Evolutionary conservation across 2,329 filamentous ascomycete species (phyloP).

Genomic region (Dendrostoma leiphaemia): DNA sequence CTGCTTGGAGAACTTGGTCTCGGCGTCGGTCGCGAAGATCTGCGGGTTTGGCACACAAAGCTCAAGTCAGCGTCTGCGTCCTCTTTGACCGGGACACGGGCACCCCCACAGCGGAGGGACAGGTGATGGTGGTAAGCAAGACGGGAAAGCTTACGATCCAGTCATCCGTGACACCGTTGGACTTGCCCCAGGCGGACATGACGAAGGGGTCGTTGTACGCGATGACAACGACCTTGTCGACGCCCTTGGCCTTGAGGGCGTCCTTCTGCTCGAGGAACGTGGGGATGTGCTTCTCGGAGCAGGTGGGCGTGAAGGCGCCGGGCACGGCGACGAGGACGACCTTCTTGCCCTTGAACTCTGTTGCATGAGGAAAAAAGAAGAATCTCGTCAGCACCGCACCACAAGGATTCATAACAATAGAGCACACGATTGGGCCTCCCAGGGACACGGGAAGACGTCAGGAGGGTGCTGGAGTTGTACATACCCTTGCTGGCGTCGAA

Average conservation of each 20-base stretch:
- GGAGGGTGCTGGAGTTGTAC: neutral
- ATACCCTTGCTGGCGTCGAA: conserved; percentile 76
- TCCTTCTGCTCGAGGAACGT: conserved; percentile 73
- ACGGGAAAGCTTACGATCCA: conserved; percentile 45
- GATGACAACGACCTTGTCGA: conserved; percentile 78
- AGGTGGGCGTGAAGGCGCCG: conserved; percentile 84
- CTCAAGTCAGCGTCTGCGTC: conserved; percentile 3
- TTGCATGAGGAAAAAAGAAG: too few species aligned
- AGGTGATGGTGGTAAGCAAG: neutral
- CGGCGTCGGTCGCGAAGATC: conserved; percentile 74
- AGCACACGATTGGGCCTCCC: neutral
- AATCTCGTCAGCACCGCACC: conserved; percentile 5
- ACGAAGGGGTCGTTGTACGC: conserved; percentile 84
- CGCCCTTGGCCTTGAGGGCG: conserved; percentile 74
- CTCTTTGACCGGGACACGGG: neutral
- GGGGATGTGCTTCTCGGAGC: conserved; percentile 77
- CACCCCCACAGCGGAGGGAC: neutral
- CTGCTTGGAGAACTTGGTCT: conserved; percentile 70
- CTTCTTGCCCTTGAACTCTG: conserved; percentile 57
- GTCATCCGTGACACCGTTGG: conserved; percentile 73
- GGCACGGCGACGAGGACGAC: conserved; percentile 54
- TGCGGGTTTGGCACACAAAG: conserved; percentile 28
- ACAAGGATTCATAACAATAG: too few species aligned
- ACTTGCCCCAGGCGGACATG: conserved; percentile 89
- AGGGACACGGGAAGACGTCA: neutral